phyloP scores from a whole-genome alignment of 148 eudicot genomes.

The Persicaria tinctoria region DNA sequence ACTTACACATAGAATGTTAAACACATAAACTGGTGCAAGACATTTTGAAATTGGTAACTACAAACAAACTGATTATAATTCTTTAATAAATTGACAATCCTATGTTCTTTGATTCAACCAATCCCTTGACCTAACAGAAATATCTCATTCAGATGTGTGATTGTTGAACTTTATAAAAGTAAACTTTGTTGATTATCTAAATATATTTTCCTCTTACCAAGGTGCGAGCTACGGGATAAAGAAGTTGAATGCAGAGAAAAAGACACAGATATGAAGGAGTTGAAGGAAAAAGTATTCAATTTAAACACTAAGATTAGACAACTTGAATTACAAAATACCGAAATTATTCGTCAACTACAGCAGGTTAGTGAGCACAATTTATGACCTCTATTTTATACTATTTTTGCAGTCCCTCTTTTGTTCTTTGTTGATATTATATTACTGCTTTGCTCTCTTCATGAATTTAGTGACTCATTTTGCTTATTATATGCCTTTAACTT shows the following conservation, averaged over 20 bases:
- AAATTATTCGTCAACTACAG: slow-evolving; percentile 50
- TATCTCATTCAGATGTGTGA: too few relatives aligned
- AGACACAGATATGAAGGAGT: slow-evolving; percentile 65
- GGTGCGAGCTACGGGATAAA: slow-evolving; percentile 71
- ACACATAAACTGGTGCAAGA: too few relatives aligned
- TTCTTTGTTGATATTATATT: neutral
- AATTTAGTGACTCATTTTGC: too few relatives aligned
- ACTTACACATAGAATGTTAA: too few relatives aligned
- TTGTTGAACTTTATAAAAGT: neutral
- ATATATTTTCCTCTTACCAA: slow-evolving; percentile 11
- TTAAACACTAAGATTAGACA: slow-evolving; percentile 46
- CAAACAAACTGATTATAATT: neutral
- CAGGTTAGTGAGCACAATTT: slow-evolving; percentile 32
- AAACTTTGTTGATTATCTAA: neutral
- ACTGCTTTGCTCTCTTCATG: neutral
- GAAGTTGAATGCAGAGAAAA: slow-evolving; percentile 83
- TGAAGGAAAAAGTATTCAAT: slow-evolving; percentile 75
- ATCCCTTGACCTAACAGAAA: too few relatives aligned
- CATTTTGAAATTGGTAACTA: neutral
- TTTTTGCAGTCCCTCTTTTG: too few relatives aligned
- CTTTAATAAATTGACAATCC: too few relatives aligned
- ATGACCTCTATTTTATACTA: too few relatives aligned
- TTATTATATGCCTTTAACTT: too few relatives aligned
- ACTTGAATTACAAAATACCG: slow-evolving; percentile 63
- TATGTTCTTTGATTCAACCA: too few relatives aligned